These are phyloP conservation scores for Stephanocyclus meneghinianus DNA, from an alignment of 352 stramenopile species.

Conservation along the genomic window DNA sequence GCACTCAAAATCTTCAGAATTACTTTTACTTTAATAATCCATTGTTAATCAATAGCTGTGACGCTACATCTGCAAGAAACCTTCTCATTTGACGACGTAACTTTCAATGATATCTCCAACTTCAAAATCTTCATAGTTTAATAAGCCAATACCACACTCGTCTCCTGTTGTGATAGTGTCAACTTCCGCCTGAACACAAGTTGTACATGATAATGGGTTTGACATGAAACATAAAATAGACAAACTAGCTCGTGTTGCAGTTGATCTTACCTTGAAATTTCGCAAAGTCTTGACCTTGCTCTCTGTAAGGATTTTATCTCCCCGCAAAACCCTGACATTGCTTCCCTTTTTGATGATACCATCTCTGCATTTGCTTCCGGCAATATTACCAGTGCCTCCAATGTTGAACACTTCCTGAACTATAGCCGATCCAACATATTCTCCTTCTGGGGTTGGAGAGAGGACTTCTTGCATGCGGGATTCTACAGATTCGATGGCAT, in stretches of 20 bases:
- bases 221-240: not conserved
- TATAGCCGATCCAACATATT: conserved; percentile 83
- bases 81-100: conserved; percentile 61
- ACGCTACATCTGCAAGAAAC: no score
- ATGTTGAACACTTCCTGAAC: conserved; percentile 88
- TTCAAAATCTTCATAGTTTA: conserved; percentile 91
- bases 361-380: conserved; percentile 84
- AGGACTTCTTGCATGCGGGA: conserved; percentile 84
- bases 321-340: conserved; percentile 85
- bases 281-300: conserved; percentile 79
- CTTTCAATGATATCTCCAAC: conserved; percentile 93
- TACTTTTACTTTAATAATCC: no score
- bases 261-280: conserved; percentile 76
- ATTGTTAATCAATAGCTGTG: no score
- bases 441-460: conserved; percentile 88
- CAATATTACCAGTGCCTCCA: conserved; percentile 83
- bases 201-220: not conserved
- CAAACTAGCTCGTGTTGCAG: not conserved
- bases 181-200: conserved; percentile 54
- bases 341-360: conserved; percentile 84
- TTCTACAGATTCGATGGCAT: conserved; percentile 85
- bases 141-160: conserved; percentile 96
- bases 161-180: conserved; percentile 85
- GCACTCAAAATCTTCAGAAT: no score
- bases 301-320: conserved; percentile 84